Conservation (phyloP, 1,139 yeast species). For the Blastobotrys ciferrii region DNA sequence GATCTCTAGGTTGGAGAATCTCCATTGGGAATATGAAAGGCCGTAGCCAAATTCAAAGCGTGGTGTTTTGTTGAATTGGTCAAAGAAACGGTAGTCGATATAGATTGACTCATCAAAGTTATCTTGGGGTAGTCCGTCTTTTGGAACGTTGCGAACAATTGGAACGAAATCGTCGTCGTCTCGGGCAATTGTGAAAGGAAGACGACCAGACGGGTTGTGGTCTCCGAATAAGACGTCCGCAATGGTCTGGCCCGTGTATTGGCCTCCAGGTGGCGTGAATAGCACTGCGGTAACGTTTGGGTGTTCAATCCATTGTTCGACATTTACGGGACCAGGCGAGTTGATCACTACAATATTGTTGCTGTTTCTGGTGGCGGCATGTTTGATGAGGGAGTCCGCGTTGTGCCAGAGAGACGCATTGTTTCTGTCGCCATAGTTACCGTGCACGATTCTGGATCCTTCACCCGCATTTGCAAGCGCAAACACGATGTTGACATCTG, state of each 20-base stretch:
- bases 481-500: conserved; percentile 53
- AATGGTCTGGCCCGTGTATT: conserved; percentile 48
- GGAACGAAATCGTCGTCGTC: conserved; percentile 54
- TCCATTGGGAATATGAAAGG: conserved; percentile 52
- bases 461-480: conserved; percentile 48
- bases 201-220: conserved; percentile 57
- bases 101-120: conserved; percentile 34
- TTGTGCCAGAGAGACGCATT: conserved; percentile 58
- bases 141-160: conserved; percentile 36
- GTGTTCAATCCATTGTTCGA: conserved; percentile 59
- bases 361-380: conserved; percentile 47
- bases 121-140: conserved; percentile 37
- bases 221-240: conserved; percentile 57
- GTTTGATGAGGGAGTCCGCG: conserved; percentile 53
- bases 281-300: conserved; percentile 58
- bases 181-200: conserved; percentile 62
- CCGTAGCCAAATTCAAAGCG: conserved; percentile 63
- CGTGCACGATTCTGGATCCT: conserved; percentile 60
- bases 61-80: conserved; percentile 54
- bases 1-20: conserved; percentile 28
- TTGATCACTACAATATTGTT: conserved; percentile 58
- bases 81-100: conserved; percentile 54
- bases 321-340: conserved; percentile 58
- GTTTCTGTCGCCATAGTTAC: conserved; percentile 55
- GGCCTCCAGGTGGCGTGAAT: conserved; percentile 58